These are phyloP conservation scores for Geranium incanum DNA, from an alignment of 441 rosid species.

Conservation along the genomic window DNA sequence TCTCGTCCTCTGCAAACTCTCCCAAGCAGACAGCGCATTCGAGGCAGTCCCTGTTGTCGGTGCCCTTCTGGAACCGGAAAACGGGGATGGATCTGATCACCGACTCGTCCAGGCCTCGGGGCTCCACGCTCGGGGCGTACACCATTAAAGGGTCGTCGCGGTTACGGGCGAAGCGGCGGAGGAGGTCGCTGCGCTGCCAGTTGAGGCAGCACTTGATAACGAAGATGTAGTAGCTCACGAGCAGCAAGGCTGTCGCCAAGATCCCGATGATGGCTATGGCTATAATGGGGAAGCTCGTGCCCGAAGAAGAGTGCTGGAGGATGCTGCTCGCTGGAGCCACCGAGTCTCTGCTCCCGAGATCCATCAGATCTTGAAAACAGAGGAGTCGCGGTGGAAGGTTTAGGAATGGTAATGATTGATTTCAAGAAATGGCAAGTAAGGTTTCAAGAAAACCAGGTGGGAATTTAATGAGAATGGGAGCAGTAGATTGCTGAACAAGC, in stretches of 20 bases:
- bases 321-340: not conserved
- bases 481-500: too few relatives aligned
- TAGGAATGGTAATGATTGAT: too few relatives aligned
- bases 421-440: too few relatives aligned
- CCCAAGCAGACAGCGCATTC: conserved; percentile 82
- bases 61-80: conserved; percentile 49
- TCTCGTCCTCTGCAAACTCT: conserved; percentile 82
- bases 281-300: conserved; percentile 63
- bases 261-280: conserved; percentile 69
- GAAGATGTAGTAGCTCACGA: conserved; percentile 73
- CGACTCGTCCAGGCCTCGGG: conserved; percentile 66
- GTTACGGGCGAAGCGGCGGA: conserved; percentile 43
- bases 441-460: too few relatives aligned
- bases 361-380: too few relatives aligned
- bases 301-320: conserved; percentile 36
- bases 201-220: conserved; percentile 78
- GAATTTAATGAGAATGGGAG: too few relatives aligned
- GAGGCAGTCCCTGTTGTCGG: conserved; percentile 21
- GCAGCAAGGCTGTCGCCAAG: conserved; percentile 65
- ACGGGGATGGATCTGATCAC: conserved; percentile 74
- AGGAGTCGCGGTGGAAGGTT: too few relatives aligned
- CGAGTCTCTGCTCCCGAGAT: too few relatives aligned
- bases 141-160: conserved; percentile 43
- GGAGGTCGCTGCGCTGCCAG: conserved; percentile 35
- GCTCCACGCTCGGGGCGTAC: conserved; percentile 34